Base-by-base conservation (phyloP, 306 rosid species). In the Cicer judaicum region DNA sequence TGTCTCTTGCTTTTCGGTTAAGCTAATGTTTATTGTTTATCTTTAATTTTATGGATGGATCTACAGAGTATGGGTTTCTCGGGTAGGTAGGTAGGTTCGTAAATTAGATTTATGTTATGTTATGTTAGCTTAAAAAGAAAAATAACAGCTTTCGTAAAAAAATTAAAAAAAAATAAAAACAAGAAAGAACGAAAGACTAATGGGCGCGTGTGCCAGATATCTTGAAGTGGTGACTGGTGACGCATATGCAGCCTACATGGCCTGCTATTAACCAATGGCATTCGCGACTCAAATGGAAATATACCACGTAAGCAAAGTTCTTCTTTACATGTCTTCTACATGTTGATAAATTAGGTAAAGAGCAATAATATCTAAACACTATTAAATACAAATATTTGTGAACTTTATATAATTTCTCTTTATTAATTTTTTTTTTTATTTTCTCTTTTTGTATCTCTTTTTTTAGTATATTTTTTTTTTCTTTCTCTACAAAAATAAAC, bases 231-330 rank as follows among this genome's bases (percentile, higher is more conserved):
- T 85, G 84, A 79, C 84, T 7, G 0, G 54, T 85, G 84, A 79
- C 84, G 84, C 75, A 64, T 10, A 36, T 59, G 53, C 7, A 16
- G 56, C 60, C 40, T 62, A 78, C 77, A 54, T 85, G 82, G 66
- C 55, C 6, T 11, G 5, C 5, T 5, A 34, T 19, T 57, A 42
- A 41, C 84, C 82, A 72, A 67, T 75, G 10, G 50, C 3, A 4
- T 68, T 42, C 8, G 7, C 2, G 16, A 39, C 16, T 9, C 6
- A 15, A 56, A 76, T 50, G 24, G n/a, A 21, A 14, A 43, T 36
- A 15, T 53, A 10, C 61, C 79, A 75, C 54, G 2, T 1, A 16
- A 18, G 10, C 61, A 49, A 14, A 49, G 19, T 5, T 15, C 8
- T 2, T 18, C 7, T 1, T 5, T 19, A 54, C 16, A n/a, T 7